Percentiles rank a stretch among this genome's conserved stretches.
Evolutionary conservation across 768 basidiomycete genomes (phyloP).

Genomic region (Termitomyces sp.): DNA sequence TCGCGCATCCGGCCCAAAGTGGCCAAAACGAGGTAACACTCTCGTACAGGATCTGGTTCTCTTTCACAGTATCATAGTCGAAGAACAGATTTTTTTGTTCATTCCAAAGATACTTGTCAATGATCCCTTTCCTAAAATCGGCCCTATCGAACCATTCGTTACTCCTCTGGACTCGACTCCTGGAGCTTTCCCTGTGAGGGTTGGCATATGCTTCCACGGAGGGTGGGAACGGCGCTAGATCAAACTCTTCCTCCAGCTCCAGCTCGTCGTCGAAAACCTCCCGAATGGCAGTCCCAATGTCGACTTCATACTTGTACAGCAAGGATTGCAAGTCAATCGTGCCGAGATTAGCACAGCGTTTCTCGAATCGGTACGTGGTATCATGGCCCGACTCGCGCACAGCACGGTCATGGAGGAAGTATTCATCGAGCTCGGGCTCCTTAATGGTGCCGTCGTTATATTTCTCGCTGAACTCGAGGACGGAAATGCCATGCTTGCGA

Average conservation of each 20-base stretch:
- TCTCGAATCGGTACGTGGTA: slow-evolving; percentile 96
- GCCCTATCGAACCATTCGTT: slow-evolving; percentile 94
- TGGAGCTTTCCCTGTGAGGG: slow-evolving; percentile 56
- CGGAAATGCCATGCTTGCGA: slow-evolving; percentile 84
- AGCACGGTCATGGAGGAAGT: slow-evolving; percentile 94
- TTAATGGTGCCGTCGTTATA: slow-evolving; percentile 84
- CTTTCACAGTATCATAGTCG: slow-evolving; percentile 91
- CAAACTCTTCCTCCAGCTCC: slow-evolving; percentile 90
- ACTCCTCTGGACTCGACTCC: slow-evolving; percentile 60
- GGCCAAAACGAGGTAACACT: slow-evolving; percentile 97
- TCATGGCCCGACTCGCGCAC: slow-evolving; percentile 97
- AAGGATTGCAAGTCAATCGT: slow-evolving; percentile 95
- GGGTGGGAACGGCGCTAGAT: slow-evolving; percentile 89
- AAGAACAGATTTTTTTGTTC: slow-evolving; percentile 93
- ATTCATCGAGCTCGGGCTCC: slow-evolving; percentile 91
- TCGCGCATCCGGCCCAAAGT: slow-evolving; percentile 96
- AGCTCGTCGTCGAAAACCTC: slow-evolving; percentile 94
- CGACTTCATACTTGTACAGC: slow-evolving; percentile 97
- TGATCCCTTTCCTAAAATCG: slow-evolving; percentile 74
- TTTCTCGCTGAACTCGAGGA: slow-evolving; percentile 94
- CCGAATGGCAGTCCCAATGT: slow-evolving; percentile 96
- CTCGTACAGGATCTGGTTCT: slow-evolving; percentile 92
- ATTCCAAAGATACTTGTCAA: slow-evolving; percentile 97
- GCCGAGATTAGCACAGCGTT: slow-evolving; percentile 93
- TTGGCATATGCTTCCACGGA: slow-evolving; percentile 66